phyloP scores from a whole-genome alignment of 2,329 filamentous ascomycete species.

The Paraphaeosphaeria minitans region DNA sequence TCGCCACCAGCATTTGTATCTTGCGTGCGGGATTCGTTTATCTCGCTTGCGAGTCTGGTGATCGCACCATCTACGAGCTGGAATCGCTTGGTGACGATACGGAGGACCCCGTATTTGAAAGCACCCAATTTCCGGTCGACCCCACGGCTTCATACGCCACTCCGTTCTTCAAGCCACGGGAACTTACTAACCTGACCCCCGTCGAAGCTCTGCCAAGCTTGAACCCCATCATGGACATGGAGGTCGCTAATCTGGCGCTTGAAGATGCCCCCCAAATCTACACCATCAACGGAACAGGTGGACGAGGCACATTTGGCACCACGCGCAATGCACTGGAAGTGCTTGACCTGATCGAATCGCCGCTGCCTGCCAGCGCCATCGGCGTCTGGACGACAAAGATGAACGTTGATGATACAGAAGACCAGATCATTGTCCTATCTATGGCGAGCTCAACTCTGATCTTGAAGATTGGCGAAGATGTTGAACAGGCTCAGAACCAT shows the following conservation, averaged over 20 bases:
- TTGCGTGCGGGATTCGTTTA: conserved; percentile 96
- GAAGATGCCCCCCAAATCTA: conserved; percentile 98
- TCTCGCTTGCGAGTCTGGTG: conserved; percentile 88
- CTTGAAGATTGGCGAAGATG: conserved; percentile 92
- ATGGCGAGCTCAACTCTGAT: conserved; percentile 90
- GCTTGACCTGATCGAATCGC: conserved; percentile 93
- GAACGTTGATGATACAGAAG: conserved; percentile 78
- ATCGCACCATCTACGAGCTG: conserved; percentile 95
- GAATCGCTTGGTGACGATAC: conserved; percentile 96
- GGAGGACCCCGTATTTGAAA: conserved; percentile 83
- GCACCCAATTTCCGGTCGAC: conserved; percentile 81
- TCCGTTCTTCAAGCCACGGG: conserved; percentile 82
- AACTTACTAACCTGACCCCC: conserved; percentile 79
- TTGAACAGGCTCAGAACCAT: conserved; percentile 93
- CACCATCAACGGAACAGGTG: conserved; percentile 84
- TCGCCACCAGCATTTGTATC: conserved; percentile 86
- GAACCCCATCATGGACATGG: conserved; percentile 90
- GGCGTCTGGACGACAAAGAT: conserved; percentile 96
- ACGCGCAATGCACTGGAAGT: conserved; percentile 93
- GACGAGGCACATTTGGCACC: conserved; percentile 86
- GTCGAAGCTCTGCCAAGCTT: conserved; percentile 86
- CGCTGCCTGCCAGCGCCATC: conserved; percentile 84
- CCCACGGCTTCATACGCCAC: conserved; percentile 73
- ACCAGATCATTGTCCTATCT: conserved; percentile 94
- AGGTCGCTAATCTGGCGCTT: conserved; percentile 85